Evolutionary conservation across 305 asterid genomes (phyloP).

Genomic region (Lippia alba): DNA sequence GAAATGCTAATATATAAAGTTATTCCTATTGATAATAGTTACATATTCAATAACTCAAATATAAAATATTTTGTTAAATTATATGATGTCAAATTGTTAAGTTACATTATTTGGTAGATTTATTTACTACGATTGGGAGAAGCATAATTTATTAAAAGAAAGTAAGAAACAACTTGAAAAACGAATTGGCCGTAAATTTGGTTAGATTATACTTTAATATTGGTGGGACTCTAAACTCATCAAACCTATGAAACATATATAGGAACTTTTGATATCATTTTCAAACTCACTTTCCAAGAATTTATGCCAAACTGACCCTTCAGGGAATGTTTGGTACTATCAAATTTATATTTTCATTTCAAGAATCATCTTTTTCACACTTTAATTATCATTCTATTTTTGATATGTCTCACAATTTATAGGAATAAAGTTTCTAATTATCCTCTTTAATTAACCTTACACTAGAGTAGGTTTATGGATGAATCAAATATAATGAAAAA

Average conservation of each 20-base stretch:
- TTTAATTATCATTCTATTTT: neutral
- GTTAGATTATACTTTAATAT: too few relatives aligned
- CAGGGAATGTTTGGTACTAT: neutral
- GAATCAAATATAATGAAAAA: neutral
- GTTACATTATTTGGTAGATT: too few relatives aligned
- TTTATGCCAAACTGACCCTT: neutral
- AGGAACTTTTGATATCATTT: neutral
- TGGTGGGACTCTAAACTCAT: neutral
- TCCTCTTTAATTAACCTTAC: neutral
- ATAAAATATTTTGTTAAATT: too few relatives aligned
- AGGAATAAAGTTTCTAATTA: neutral
- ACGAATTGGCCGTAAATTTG: too few relatives aligned
- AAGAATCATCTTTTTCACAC: neutral
- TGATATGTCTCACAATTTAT: neutral
- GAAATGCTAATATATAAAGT: too few relatives aligned
- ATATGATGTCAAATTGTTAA: too few relatives aligned
- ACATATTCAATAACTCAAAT: too few relatives aligned
- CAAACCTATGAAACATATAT: neutral
- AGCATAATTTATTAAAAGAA: too few relatives aligned
- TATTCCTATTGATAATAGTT: too few relatives aligned
- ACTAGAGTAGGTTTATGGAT: neutral
- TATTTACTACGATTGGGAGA: too few relatives aligned
- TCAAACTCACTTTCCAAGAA: neutral
- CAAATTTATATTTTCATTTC: neutral
- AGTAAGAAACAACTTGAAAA: too few relatives aligned